Evolutionary conservation across 805 yeast genomes (phyloP).

Genomic region (Ogataea dorogensis): DNA sequence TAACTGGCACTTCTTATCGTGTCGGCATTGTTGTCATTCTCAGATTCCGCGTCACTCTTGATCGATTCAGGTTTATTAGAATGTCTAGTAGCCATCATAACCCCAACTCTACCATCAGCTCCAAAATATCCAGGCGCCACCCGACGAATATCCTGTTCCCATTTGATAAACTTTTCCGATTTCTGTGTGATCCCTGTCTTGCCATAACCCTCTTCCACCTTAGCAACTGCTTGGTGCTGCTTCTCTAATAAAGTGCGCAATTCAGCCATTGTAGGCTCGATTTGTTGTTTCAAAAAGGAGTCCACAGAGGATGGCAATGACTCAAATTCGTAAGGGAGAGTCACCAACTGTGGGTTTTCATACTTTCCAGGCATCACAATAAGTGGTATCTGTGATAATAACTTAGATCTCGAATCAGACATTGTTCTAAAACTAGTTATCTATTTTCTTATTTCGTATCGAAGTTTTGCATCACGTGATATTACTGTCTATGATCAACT

Average conservation of each 20-base stretch:
- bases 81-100: constrained; percentile 28
- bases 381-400: constrained; percentile 31
- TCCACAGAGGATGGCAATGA: constrained; percentile 14
- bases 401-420: constrained; percentile 16
- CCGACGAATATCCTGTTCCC: constrained; percentile 24
- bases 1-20: constrained; percentile 1
- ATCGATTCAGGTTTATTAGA: background rate
- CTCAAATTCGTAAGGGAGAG: constrained; percentile 28
- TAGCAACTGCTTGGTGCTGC: constrained; percentile 5
- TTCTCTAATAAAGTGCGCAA: constrained; percentile 8
- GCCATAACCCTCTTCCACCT: constrained; percentile 8
- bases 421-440: no score
- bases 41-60: background rate
- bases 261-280: constrained; percentile 4
- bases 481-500: background rate
- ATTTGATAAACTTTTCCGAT: constrained; percentile 13
- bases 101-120: constrained; percentile 21
- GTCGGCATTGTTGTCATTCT: background rate
- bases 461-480: no score
- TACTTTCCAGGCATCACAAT: constrained; percentile 28
- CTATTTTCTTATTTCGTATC: no score
- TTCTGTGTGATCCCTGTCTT: constrained; percentile 1
- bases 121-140: constrained; percentile 31
- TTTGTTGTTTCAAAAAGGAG: constrained; percentile 6
- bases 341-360: constrained; percentile 23